Evolutionary conservation across 2,329 filamentous ascomycete genomes (phyloP), one percentile per base, ranked within the genome.

Genomic region (Xylariaceae sp.): DNA sequence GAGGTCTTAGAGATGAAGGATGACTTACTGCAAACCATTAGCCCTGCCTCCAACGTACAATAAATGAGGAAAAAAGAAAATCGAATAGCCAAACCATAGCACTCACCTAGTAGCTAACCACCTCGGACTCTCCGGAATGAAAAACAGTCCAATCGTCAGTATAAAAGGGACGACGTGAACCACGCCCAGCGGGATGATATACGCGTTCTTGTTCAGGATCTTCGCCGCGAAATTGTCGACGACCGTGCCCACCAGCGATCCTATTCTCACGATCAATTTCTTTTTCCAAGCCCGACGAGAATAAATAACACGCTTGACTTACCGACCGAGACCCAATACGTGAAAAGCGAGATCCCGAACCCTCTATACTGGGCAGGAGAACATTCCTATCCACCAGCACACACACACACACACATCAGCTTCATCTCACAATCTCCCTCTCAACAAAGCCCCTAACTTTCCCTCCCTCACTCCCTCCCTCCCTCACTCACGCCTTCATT

Each of bases 321-420:
- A 65, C 75, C 76, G 32, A 78, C 70, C 1, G 74, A 73, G 4
- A 75, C 73, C 71, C 75, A 79, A 56, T 74, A 75, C 47, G 75
- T 71, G 64, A 79, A 77, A 1, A 70, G 69, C 2, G 74, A 75
- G 29, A 79, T 69, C 31, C 76, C 73, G 3, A 79, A 63, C 6
- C 76, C 77, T 52, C 77, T 71, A 49, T 74, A 77, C 37, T 70
- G 68, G 11, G 75, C 74, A 1, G 76, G 76, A 5, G 75, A 68
- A 56, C 71, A 73, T 64, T 80, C 76, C 68, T 72, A 42, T n/a
- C 41, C 6, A 2, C 19, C 19, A 19, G 19, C 19, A 19, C 19
- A 2, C 19, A 19, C 19, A 19, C 19, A 19, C 19, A 1, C 19
- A 19, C 19, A 19, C 19, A 19, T 19, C 19, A 19, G 19, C 19